Conservation (phyloP, 352 stramenopile genomes). For the Phytopythium kandeliae region DNA sequence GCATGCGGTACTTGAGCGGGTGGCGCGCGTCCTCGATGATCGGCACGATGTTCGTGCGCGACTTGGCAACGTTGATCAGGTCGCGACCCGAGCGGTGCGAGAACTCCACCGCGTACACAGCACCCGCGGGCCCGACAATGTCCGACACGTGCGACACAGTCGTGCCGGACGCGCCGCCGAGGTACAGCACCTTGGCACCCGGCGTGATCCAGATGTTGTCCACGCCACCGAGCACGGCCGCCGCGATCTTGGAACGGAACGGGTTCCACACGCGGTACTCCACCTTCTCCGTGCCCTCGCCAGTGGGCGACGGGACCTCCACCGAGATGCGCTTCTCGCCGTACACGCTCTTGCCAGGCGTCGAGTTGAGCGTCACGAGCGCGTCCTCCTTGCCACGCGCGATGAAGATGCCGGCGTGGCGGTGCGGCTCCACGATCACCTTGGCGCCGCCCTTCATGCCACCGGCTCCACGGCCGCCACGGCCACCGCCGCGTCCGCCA, state of each 20-base stretch:
- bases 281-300: constrained; percentile 94
- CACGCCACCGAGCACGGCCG: constrained; percentile 98
- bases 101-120: constrained; percentile 99
- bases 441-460: constrained; percentile 96
- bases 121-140: constrained; percentile 96
- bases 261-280: constrained; percentile 99
- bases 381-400: constrained; percentile 98
- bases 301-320: constrained; percentile 88
- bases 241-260: constrained; percentile 99
- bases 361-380: constrained; percentile 98
- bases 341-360: constrained; percentile 98
- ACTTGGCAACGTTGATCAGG: constrained; percentile 99
- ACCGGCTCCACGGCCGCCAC: constrained; percentile 55
- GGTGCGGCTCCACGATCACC: constrained; percentile 97
- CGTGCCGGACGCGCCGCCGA: constrained; percentile 97
- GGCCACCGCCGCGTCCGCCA: constrained; percentile 47
- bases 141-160: constrained; percentile 99
- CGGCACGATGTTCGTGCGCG: constrained; percentile 98
- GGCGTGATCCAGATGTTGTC: constrained; percentile 99
- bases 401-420: constrained; percentile 98
- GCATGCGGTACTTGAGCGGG: constrained; percentile 98
- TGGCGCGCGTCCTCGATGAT: constrained; percentile 99
- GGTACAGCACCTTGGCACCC: constrained; percentile 98
- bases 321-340: constrained; percentile 99
- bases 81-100: constrained; percentile 97